Conservation (phyloP, 2,329 filamentous ascomycete genomes). For the Colletotrichum eleusines region DNA sequence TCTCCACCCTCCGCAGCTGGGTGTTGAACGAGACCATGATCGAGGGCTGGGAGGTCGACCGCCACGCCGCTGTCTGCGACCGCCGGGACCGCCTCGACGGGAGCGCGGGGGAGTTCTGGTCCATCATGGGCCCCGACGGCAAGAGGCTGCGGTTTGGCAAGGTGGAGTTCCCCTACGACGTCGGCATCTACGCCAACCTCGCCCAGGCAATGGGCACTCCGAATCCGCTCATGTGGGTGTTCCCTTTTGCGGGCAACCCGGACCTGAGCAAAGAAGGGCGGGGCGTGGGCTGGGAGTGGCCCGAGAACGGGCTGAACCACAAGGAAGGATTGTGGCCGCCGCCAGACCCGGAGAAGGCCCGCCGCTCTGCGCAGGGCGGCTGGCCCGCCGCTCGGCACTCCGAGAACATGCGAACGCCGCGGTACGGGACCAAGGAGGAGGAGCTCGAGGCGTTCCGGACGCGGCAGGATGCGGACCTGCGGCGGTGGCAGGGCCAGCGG, state of each 20-base stretch:
- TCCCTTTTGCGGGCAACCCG: conserved; percentile 71
- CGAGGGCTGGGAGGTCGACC: conserved; percentile 80
- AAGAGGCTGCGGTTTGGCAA: conserved; percentile 64
- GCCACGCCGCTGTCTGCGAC: conserved; percentile 69
- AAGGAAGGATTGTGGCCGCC: conserved; percentile 72
- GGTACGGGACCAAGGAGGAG: conserved; percentile 56
- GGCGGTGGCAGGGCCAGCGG: conserved; percentile 50
- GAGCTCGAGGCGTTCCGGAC: conserved; percentile 62
- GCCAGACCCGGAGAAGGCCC: conserved; percentile 70
- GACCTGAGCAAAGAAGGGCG: conserved; percentile 52
- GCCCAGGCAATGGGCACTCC: conserved; percentile 79
- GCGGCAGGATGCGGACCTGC: conserved; percentile 63
- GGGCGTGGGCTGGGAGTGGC: conserved; percentile 70
- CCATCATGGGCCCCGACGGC: conserved; percentile 53
- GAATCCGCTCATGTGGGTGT: conserved; percentile 76
- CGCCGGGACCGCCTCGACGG: conserved; percentile 55
- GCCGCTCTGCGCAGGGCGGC: conserved; percentile 53
- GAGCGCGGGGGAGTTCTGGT: conserved; percentile 57
- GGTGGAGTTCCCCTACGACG: conserved; percentile 86
- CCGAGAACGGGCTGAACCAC: conserved; percentile 83
- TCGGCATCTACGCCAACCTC: conserved; percentile 81
- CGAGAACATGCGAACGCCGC: conserved; percentile 51
- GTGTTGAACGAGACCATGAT: conserved; percentile 82
- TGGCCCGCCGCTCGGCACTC: conserved; percentile 54
- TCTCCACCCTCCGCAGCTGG: conserved; percentile 72